Percentiles rank a stretch among this genome's conserved stretches.
phyloP scores from a whole-genome alignment of 495 filamentous ascomycete species.

The Penicillium salamii region DNA sequence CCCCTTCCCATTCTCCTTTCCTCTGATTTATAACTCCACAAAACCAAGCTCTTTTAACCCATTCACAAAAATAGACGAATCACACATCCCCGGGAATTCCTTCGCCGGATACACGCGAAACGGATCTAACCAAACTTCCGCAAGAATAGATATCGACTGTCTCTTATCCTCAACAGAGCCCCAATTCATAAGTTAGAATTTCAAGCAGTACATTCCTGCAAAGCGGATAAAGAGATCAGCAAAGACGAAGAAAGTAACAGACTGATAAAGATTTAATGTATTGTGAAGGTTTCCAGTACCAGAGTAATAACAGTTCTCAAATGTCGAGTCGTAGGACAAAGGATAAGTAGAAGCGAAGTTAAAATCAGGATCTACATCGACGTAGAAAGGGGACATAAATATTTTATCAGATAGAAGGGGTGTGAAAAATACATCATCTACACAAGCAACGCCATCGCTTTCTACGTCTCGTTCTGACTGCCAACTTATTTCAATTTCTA shows the following conservation, averaged over 20 bases:
- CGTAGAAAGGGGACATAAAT: conserved; percentile 42
- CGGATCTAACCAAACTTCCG: conserved; percentile 68
- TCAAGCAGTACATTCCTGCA: conserved; percentile 75
- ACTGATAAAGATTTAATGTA: conserved; percentile 20
- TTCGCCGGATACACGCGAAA: conserved; percentile 93
- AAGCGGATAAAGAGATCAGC: conserved; percentile 92
- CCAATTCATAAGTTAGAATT: conserved; percentile 79
- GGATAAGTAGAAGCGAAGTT: conserved; percentile 60
- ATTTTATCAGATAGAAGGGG: conserved; percentile 39
- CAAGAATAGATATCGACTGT: conserved; percentile 58
- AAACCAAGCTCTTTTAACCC: conserved; percentile 43
- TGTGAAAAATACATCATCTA: conserved; percentile 26
- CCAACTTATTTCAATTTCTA: conserved; percentile 40
- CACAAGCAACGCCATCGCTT: conserved; percentile 11
- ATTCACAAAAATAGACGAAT: conserved; percentile 37
- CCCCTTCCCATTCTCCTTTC: conserved; percentile 42
- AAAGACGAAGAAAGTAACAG: conserved; percentile 80
- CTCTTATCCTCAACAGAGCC: conserved; percentile 49
- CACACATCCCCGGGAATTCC: conserved; percentile 92
- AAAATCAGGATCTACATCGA: conserved; percentile 46
- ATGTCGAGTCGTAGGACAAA: conserved; percentile 42
- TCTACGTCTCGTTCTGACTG: conserved; percentile 37
- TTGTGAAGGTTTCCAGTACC: conserved; percentile 5
- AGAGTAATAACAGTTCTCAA: neutral
- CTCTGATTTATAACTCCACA: conserved; percentile 44